Conservation (phyloP, 2,329 filamentous ascomycete species). For the Beauveria pseudobassiana region DNA sequence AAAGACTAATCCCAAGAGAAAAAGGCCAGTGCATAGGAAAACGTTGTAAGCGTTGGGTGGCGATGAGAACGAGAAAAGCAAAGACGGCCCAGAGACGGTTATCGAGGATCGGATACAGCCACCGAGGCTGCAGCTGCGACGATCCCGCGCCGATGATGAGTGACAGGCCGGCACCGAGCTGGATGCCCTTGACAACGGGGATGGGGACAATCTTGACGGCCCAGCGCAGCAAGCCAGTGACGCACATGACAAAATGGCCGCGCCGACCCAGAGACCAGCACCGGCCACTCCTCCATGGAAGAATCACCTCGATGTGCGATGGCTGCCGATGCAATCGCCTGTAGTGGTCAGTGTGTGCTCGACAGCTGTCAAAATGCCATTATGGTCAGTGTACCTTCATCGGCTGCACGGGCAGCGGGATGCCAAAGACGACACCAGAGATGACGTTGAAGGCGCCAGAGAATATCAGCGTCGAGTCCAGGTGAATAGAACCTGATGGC, state of each 20-base stretch:
- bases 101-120: slow-evolving; percentile 62
- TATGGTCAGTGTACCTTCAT: slow-evolving; percentile 46
- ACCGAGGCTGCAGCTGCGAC: slow-evolving; percentile 58
- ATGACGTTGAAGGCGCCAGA: slow-evolving; percentile 80
- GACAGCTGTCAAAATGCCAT: too few species aligned
- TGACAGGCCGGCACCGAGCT: slow-evolving; percentile 82
- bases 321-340: slow-evolving; percentile 86
- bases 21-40: slow-evolving; percentile 70
- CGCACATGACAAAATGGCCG: slow-evolving; percentile 67
- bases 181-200: slow-evolving; percentile 89
- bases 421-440: slow-evolving; percentile 75
- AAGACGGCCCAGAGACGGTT: slow-evolving; percentile 71
- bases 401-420: slow-evolving; percentile 89
- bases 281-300: slow-evolving; percentile 56
- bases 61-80: slow-evolving; percentile 64
- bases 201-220: slow-evolving; percentile 70
- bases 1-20: slow-evolving; percentile 60
- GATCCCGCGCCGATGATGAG: slow-evolving; percentile 71
- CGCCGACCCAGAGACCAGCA: slow-evolving; percentile 66
- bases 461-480: slow-evolving; percentile 80
- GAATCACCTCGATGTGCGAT: slow-evolving; percentile 57
- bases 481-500: slow-evolving; percentile 67
- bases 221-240: slow-evolving; percentile 70
- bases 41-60: slow-evolving; percentile 55
- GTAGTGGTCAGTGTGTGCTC: neutral